These are phyloP conservation scores for Vigna hirtella DNA, from an alignment of 306 rosid genomes.

Conservation along the genomic window DNA sequence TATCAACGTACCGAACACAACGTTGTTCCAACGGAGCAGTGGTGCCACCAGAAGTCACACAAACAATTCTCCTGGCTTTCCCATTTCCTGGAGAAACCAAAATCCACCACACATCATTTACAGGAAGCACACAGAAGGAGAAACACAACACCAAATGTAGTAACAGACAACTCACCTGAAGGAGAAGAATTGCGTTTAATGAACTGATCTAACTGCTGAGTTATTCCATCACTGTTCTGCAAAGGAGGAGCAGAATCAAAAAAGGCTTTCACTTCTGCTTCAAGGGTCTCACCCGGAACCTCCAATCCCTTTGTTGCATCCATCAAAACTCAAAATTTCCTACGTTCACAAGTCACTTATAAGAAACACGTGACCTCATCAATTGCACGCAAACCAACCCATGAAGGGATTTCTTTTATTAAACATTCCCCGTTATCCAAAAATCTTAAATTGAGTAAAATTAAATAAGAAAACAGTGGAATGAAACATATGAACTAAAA, in stretches of 20 bases:
- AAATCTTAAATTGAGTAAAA: neutral
- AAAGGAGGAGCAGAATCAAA: constrained; percentile 90
- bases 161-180: constrained; percentile 52
- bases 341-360: constrained; percentile 34
- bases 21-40: constrained; percentile 94
- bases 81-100: constrained; percentile 54
- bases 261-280: constrained; percentile 66
- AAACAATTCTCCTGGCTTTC: constrained; percentile 66
- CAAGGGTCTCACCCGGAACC: constrained; percentile 47
- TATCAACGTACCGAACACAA: constrained; percentile 90
- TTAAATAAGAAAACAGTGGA: neutral
- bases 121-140: neutral
- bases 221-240: constrained; percentile 49
- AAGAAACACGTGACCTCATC: constrained; percentile 31
- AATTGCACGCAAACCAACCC: constrained; percentile 18
- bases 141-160: constrained; percentile 15
- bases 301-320: constrained; percentile 52
- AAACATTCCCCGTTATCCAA: neutral
- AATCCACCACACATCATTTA: constrained; percentile 25
- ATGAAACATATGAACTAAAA: neutral
- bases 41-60: constrained; percentile 97
- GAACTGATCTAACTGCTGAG: constrained; percentile 61
- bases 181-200: constrained; percentile 55
- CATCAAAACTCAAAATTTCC: constrained; percentile 56
- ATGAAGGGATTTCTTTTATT: neutral